A percentile compares a stretch with the other conserved stretches of the same genome.
Conservation (phyloP, 1,139 yeast species). For the Sugiyamaella japonica region DNA sequence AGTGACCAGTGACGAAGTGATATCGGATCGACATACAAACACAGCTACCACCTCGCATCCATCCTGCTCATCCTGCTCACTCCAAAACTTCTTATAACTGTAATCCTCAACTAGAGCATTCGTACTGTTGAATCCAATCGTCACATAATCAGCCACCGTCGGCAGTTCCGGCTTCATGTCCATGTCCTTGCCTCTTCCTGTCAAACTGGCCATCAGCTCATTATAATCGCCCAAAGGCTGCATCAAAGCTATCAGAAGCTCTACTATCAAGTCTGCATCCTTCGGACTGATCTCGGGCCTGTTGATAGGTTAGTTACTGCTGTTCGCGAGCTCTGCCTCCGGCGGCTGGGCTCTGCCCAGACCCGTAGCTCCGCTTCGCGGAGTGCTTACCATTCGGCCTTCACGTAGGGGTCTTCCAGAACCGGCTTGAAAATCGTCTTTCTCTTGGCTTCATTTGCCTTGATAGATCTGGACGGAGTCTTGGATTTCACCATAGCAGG, state of each 20-base stretch:
- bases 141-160: conserved; percentile 13
- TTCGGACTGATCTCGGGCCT: conserved; percentile 23
- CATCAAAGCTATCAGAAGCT: conserved; percentile 19
- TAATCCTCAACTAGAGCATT: conserved; percentile 26
- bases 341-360: conserved; percentile 12
- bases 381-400: conserved; percentile 21
- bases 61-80: not conserved
- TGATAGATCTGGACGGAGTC: conserved; percentile 9
- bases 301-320: not conserved
- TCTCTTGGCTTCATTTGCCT: conserved; percentile 22
- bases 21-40: conserved; percentile 32
- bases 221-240: conserved; percentile 20
- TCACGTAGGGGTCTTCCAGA: conserved; percentile 27
- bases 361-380: too few relatives aligned
- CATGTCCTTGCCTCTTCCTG: conserved; percentile 4
- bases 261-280: conserved; percentile 18
- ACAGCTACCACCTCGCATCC: conserved; percentile 16
- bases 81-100: conserved; percentile 12
- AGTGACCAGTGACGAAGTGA: conserved; percentile 25
- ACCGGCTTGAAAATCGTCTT: conserved; percentile 27
- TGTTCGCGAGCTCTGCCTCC: not conserved
- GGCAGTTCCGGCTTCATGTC: conserved; percentile 19
- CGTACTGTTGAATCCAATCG: conserved; percentile 28
- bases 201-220: conserved; percentile 1
- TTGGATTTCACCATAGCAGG: not conserved